A percentile compares a stretch with the other conserved stretches of the same genome.
Evolutionary conservation across 106 monocot species (phyloP).

Genomic region (Acorus calamus): DNA sequence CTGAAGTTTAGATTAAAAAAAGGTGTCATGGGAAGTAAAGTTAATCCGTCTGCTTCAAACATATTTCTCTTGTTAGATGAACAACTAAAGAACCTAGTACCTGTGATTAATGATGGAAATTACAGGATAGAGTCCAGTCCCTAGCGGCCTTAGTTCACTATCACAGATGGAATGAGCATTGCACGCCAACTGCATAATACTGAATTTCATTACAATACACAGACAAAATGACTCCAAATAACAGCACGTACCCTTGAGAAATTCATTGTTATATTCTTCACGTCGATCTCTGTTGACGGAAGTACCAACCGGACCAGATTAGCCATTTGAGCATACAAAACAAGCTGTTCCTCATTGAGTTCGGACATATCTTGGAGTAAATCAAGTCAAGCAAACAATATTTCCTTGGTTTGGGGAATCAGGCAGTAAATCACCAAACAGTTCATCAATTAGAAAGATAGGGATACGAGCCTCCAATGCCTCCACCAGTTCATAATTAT

Average conservation of each 20-base stretch:
- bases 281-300: conserved; percentile 39
- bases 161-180: conserved; percentile 98
- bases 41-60: not conserved
- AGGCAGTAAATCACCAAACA: not conserved
- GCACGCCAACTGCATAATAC: conserved; percentile 66
- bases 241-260: conserved; percentile 68
- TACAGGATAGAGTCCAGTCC: conserved; percentile 90
- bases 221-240: not conserved
- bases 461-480: conserved; percentile 85
- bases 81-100: conserved; percentile 16
- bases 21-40: not conserved
- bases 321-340: conserved; percentile 90
- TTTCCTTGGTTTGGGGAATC: not conserved
- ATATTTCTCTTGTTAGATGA: too few relatives aligned
- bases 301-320: conserved; percentile 79
- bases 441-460: not conserved
- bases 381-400: conserved; percentile 28
- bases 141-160: conserved; percentile 67
- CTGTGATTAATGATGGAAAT: conserved; percentile 98
- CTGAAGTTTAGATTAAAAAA: conserved; percentile 29
- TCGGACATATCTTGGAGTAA: conserved; percentile 60
- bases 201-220: not conserved
- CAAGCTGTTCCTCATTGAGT: conserved; percentile 58
- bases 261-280: conserved; percentile 56
- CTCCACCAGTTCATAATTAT: conserved; percentile 64